Evolutionary conservation across 441 rosid genomes (phyloP).

Genomic region (Arabidopsis hybrid): DNA sequence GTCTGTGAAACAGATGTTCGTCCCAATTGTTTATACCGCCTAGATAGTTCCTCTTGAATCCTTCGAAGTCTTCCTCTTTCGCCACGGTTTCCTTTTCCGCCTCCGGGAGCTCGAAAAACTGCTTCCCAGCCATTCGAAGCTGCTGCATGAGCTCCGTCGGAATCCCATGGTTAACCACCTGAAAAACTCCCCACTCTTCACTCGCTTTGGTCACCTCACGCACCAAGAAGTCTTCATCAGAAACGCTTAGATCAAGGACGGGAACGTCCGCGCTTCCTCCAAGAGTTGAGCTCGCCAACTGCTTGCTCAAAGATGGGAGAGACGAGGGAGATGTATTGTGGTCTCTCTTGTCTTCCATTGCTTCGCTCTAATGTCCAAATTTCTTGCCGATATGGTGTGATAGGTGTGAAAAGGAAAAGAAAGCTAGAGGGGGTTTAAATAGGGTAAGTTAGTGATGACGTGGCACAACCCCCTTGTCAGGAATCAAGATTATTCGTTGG

Average conservation of each 20-base stretch:
- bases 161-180: constrained; percentile 60
- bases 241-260: constrained; percentile 46
- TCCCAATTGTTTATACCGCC: background rate
- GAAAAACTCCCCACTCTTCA: constrained; percentile 60
- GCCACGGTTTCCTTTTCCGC: background rate
- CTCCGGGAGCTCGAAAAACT: background rate
- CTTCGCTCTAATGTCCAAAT: background rate
- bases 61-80: background rate
- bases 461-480: background rate
- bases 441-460: background rate
- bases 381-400: background rate
- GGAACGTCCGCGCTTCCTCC: constrained; percentile 43
- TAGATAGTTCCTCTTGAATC: background rate
- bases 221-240: constrained; percentile 35
- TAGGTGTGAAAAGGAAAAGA: background rate
- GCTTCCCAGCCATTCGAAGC: constrained; percentile 38
- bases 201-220: constrained; percentile 44
- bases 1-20: constrained; percentile 14
- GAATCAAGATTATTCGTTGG: too few species aligned
- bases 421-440: background rate
- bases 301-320: background rate
- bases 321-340: background rate
- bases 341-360: background rate
- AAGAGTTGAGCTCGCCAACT: background rate
- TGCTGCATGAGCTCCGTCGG: constrained; percentile 48